phyloP scores from a whole-genome alignment of 140 eudicot genomes.

The Flaveria floridana region DNA sequence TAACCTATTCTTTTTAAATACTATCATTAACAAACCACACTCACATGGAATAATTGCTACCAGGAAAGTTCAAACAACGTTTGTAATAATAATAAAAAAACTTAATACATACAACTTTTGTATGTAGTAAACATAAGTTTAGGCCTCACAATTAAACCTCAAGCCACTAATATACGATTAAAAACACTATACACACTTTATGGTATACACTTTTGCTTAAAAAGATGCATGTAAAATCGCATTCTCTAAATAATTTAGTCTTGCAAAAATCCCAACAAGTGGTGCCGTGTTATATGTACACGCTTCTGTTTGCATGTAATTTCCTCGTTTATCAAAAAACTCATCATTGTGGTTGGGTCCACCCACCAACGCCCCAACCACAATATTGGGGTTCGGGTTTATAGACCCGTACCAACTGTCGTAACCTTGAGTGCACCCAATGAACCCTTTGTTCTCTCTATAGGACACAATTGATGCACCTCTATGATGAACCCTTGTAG shows the following conservation, averaged over 20 bases:
- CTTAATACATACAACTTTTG: constrained; percentile 17
- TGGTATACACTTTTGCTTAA: constrained; percentile 29
- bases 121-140: constrained; percentile 22
- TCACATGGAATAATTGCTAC: not conserved
- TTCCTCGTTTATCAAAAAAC: constrained; percentile 63
- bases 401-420: constrained; percentile 60
- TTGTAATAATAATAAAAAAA: not conserved
- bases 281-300: constrained; percentile 92
- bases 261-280: constrained; percentile 80
- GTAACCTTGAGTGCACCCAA: constrained; percentile 87
- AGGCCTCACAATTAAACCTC: constrained; percentile 30
- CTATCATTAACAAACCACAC: too few relatives aligned
- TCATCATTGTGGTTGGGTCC: constrained; percentile 68
- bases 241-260: constrained; percentile 39
- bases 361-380: constrained; percentile 81
- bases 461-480: constrained; percentile 72
- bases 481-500: constrained; percentile 79
- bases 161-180: constrained; percentile 28
- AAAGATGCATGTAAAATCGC: constrained; percentile 33
- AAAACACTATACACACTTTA: constrained; percentile 24
- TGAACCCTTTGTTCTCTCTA: constrained; percentile 61
- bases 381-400: constrained; percentile 68
- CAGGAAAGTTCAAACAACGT: not conserved
- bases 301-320: constrained; percentile 82
- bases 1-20: too few relatives aligned